A percentile compares a stretch with the other conserved stretches of the same genome.
These are phyloP conservation scores for Tuber indicum DNA, from an alignment of 495 filamentous ascomycete species.

Conservation along the genomic window DNA sequence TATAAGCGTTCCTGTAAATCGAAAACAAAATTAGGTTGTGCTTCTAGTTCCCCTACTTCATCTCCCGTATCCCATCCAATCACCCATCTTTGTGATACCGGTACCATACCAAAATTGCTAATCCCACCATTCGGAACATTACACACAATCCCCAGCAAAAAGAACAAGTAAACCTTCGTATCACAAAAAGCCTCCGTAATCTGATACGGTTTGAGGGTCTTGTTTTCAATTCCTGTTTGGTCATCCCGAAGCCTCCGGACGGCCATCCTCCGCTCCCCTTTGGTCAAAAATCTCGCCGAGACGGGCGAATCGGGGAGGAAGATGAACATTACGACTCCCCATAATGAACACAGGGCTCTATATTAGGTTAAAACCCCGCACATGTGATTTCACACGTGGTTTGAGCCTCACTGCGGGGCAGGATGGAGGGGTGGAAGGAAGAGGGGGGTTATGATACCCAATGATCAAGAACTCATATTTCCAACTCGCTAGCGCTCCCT, in stretches of 20 bases:
- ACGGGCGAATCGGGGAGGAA: conserved; percentile 60
- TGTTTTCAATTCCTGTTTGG: conserved; percentile 62
- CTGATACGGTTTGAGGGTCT: conserved; percentile 55
- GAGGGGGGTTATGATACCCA: conserved; percentile 32
- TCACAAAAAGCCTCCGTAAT: conserved; percentile 54
- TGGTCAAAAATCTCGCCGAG: conserved; percentile 54
- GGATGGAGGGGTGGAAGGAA: not conserved
- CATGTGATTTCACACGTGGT: not conserved
- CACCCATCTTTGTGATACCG: not conserved
- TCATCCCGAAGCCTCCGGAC: conserved; percentile 56
- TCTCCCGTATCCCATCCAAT: not conserved
- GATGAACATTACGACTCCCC: conserved; percentile 48
- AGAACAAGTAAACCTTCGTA: conserved; percentile 59
- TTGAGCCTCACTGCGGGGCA: not conserved
- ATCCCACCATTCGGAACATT: conserved; percentile 54
- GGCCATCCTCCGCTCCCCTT: conserved; percentile 54
- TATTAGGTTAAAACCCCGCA: conserved; percentile 5
- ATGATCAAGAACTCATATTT: conserved; percentile 52
- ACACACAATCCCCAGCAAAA: conserved; percentile 54
- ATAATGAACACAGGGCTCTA: conserved; percentile 42
- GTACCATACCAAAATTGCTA: conserved; percentile 51
- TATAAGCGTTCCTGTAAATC: conserved; percentile 45
- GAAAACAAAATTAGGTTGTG: not conserved
- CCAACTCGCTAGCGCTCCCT: conserved; percentile 52
- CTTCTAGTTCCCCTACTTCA: not conserved